Base-by-base conservation (phyloP, 164 flowering plant genomes). In the Liriodendron chinense region DNA sequence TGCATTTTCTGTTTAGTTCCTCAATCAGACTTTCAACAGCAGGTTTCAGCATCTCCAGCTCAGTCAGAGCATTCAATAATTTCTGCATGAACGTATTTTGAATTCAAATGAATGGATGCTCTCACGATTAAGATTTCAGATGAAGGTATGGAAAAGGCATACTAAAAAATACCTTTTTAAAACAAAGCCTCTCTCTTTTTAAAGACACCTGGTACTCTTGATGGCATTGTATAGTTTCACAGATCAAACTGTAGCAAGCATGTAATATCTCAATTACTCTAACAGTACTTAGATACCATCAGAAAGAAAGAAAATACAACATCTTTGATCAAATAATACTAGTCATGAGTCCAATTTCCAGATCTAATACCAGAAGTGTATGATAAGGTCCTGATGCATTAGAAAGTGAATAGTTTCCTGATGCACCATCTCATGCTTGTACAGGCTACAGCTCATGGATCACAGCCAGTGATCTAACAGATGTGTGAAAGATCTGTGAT, bases 141-240 rank as follows among this genome's bases (percentile, higher is more conserved):
- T 53, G 8, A 62, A 18, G 66, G 75, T 7, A 74, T 23, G 53
- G 12, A n/a, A 73, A 34, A 14, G 64, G 63, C 65, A 8, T 71
- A 16, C 18, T 26, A 21, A 43, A 49, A 22, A n/a, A 56, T 76
- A 91, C 98, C 96, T 86, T 89, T 73, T 73, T 89, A 77, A 86
- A 83, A 66, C 72, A 81, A 75, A 43, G 47, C 64, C 82, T 91
- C 50, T 87, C 78, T 83, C 80, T 85, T 75, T 79, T 89, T 23
- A 76, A 59, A 73, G 87, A 78, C 57, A 79, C 68, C 73, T 81
- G 82, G 81, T 90, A 95, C 72, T 93, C 98, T 77, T 84, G 87
- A 86, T 95, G 99, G 75, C 83, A 64, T 68, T 98, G 98, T 80
- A 95, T 93, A 34, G 99, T 95, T 82, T 95, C 98, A 43, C 86